Base-by-base conservation (phyloP, 768 basidiomycete species). In the Suillus lakei region DNA sequence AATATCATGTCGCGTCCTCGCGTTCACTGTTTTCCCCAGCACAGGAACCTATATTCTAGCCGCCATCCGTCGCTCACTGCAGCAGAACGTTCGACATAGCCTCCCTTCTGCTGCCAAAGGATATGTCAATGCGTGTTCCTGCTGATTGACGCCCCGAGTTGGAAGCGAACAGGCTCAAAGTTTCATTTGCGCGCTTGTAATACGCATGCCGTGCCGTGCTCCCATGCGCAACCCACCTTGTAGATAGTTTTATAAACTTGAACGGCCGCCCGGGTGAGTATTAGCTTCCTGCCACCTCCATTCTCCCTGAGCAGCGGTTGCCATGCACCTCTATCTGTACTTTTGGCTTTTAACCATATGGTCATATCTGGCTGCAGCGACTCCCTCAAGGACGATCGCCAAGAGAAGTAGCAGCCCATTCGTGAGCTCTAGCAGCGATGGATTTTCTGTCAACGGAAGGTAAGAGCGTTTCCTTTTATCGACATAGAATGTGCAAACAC, bases 371-470 rank as follows among this genome's bases (percentile, higher is more conserved):
- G 76, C 81, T 8, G 68, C 71, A 10, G 69, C n/a, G n/a, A n/a
- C 68, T 44, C 74, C 82, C 18, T 77, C 80, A 16, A 73, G 70
- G 60, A 79, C 78, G 4, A 18, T 68, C 32, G 63, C 67, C 50
- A 74, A 70, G 68, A 79, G 80, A 67, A 64, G 68, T 41, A 30
- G 71, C n/a, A 74, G 76, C 28, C 74, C 77, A 3, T 90, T 88
- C 68, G 81, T 90, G n/a, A 74, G 79, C 48, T 78, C 78, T 5
- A 67, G 80, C 50, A 79, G 81, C 62, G 72, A 77, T n/a, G 78
- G 83, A 34, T 88, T 90, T 68, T 68, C 74, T 30, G 80, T 86
- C 54, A 88, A 89, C 64, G 87, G 87, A 71, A 85, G 81, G 88
- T 84, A 64, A 44, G 3, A 4, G 1, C 8, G 18, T 26, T 41